phyloP scores from a whole-genome alignment of 345 rosid species.

The Lagerstroemia speciosa region DNA sequence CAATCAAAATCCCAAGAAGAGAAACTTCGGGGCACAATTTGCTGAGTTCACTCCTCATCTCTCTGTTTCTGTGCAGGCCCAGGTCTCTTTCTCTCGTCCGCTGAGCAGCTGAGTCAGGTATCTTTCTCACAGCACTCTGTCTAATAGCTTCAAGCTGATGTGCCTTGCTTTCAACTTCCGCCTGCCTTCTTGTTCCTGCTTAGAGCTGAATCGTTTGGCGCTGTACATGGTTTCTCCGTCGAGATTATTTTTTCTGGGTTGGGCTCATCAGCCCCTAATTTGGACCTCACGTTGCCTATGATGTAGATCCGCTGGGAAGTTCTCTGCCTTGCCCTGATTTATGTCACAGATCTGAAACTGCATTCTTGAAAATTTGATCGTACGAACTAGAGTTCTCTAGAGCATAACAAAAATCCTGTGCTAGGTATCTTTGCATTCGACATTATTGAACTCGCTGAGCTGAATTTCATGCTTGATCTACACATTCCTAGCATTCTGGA shows the following conservation, averaged over 20 bases:
- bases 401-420: neutral
- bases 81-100: neutral
- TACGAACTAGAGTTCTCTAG: neutral
- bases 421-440: neutral
- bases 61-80: constrained; percentile 2
- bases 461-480: constrained; percentile 7
- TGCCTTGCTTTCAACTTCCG: neutral
- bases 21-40: neutral
- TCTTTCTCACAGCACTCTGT: too few relatives aligned
- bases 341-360: constrained; percentile 31
- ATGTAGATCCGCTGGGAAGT: constrained; percentile 8
- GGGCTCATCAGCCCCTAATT: neutral
- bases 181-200: neutral
- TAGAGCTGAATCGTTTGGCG: neutral
- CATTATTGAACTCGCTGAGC: neutral
- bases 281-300: neutral
- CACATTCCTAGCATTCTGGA: neutral
- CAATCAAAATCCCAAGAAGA: neutral
- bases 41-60: neutral
- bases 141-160: neutral
- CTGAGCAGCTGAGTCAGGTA: too few relatives aligned
- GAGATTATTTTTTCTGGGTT: neutral
- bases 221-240: neutral
- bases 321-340: constrained; percentile 10
- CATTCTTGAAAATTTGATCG: constrained; percentile 4